These are phyloP conservation scores for Prunus fruticosa DNA, from an alignment of 306 rosid genomes.

Conservation along the genomic window DNA sequence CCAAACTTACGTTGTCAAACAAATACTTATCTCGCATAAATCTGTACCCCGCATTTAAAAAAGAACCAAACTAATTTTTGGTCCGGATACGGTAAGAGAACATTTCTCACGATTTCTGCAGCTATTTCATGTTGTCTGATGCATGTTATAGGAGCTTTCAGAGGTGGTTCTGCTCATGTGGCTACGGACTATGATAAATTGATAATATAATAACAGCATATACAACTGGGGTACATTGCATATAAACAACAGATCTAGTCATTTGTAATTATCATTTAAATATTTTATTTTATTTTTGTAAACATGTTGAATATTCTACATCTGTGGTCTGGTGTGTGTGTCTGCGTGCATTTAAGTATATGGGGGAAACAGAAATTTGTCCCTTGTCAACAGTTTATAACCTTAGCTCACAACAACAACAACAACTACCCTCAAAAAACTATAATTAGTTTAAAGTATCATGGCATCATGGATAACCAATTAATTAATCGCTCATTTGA, in stretches of 20 bases:
- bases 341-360: not conserved
- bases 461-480: not conserved
- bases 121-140: not conserved
- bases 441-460: slow-evolving; percentile 1
- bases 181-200: slow-evolving; percentile 10
- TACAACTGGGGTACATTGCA: slow-evolving; percentile 30
- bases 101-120: not conserved
- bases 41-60: not conserved
- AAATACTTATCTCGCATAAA: not conserved
- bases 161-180: not conserved
- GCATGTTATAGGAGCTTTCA: too few species aligned
- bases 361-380: slow-evolving; percentile 11
- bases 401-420: slow-evolving; percentile 33
- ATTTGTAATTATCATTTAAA: not conserved
- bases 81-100: not conserved
- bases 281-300: not conserved
- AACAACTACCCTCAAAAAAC: slow-evolving; percentile 23
- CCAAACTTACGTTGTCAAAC: not conserved
- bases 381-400: slow-evolving; percentile 23
- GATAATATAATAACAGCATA: not conserved
- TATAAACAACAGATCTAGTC: slow-evolving; percentile 24
- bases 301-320: slow-evolving; percentile 19
- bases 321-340: not conserved
- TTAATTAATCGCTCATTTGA: slow-evolving; percentile 1
- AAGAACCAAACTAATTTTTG: not conserved